phyloP scores from a whole-genome alignment of 108 stramenopile genomes.

The Asterionellopsis glacialis region DNA sequence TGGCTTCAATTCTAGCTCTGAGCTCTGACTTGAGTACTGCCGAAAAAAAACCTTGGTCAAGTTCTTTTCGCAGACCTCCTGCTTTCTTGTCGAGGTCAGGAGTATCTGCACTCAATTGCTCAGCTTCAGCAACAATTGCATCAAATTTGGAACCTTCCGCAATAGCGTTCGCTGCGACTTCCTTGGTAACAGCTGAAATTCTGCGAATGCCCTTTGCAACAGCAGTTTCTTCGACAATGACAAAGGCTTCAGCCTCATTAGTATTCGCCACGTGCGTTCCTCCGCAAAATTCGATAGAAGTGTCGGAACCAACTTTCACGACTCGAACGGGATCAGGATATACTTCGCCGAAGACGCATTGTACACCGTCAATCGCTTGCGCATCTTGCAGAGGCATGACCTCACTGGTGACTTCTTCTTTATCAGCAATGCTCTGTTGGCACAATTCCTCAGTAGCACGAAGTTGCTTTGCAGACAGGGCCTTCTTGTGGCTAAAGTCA shows the following conservation, averaged over 20 bases:
- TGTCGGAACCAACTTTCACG: constrained; percentile 77
- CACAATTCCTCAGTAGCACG: constrained; percentile 82
- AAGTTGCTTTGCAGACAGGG: constrained; percentile 82
- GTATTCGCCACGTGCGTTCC: constrained; percentile 98
- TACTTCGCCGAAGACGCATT: constrained; percentile 97
- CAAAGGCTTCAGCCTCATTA: constrained; percentile 88
- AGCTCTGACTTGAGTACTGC: constrained; percentile 81
- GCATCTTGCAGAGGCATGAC: constrained; percentile 81
- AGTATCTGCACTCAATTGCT: constrained; percentile 38
- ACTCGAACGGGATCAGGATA: constrained; percentile 99
- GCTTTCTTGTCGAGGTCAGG: constrained; percentile 73
- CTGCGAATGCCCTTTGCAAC: constrained; percentile 99
- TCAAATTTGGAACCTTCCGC: constrained; percentile 64
- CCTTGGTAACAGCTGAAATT: constrained; percentile 88
- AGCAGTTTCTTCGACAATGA: constrained; percentile 88
- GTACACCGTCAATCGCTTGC: constrained; percentile 81
- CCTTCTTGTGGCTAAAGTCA: constrained; percentile 91
- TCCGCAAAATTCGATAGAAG: constrained; percentile 98
- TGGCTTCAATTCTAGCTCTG: constrained; percentile 65
- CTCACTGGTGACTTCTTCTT: constrained; percentile 57
- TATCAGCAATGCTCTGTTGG: constrained; percentile 59
- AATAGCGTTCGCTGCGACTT: constrained; percentile 78
- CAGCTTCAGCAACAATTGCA: constrained; percentile 38
- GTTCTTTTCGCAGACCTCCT: constrained; percentile 74
- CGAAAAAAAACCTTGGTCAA: constrained; percentile 69